Evolutionary conservation across 495 filamentous ascomycete genomes (phyloP).

Genomic region (Jackrogersella minutella): DNA sequence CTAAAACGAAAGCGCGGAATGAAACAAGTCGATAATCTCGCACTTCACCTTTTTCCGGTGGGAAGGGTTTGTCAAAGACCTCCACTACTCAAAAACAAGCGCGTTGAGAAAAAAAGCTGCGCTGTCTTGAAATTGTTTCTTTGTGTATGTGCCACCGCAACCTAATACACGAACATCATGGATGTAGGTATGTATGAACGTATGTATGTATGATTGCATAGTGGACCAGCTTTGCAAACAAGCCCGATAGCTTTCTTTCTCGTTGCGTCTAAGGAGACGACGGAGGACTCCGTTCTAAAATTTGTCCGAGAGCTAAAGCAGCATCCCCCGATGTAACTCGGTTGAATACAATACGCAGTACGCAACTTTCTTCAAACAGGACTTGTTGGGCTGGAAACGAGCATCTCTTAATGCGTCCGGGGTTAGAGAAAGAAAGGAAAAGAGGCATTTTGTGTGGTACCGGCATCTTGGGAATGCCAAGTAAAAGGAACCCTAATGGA

Average conservation of each 20-base stretch:
- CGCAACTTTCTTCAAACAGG: constrained; percentile 33
- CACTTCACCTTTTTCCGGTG: constrained; percentile 6
- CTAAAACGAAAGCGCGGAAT: constrained; percentile 15
- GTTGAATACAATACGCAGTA: constrained; percentile 28
- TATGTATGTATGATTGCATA: constrained; percentile 10
- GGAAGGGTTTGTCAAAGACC: constrained; percentile 13
- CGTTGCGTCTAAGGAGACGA: neutral
- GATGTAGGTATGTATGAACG: neutral
- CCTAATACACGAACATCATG: constrained; percentile 15
- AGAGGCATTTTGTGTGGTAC: constrained; percentile 40
- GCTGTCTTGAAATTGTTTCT: constrained; percentile 35
- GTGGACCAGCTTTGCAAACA: constrained; percentile 34
- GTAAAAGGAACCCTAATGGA: constrained; percentile 39
- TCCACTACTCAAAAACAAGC: constrained; percentile 15
- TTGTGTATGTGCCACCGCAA: constrained; percentile 34
- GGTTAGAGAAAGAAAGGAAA: constrained; percentile 16
- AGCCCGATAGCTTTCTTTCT: neutral
- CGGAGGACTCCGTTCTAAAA: constrained; percentile 27
- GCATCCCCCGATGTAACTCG: constrained; percentile 37
- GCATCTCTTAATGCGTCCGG: constrained; percentile 32
- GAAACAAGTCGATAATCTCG: constrained; percentile 16
- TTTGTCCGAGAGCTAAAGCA: constrained; percentile 37
- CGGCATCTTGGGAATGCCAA: constrained; percentile 43
- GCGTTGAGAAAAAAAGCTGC: constrained; percentile 1
- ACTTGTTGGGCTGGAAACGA: constrained; percentile 38